Evolutionary conservation across 1,139 yeast species (phyloP), one percentile per base, ranked within the genome.

Genomic region (Lipomyces yarrowii): DNA sequence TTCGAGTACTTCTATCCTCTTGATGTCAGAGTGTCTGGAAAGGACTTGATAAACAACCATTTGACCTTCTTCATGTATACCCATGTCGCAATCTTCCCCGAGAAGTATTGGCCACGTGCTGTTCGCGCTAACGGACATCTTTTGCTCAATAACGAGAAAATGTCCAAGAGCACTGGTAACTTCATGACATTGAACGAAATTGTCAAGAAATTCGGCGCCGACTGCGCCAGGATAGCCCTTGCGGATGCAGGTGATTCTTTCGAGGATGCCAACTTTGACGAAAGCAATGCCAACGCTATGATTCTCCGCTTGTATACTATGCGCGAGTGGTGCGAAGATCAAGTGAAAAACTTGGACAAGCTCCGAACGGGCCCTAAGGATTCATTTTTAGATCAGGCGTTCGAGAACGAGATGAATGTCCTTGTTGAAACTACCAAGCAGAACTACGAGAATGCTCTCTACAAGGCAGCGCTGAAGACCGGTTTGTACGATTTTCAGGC

Each of bases 191-290:
- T 94, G 77, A 86, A 88, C 74, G 92, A 94, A 79, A 85, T 89
- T 74, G 88, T 89, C 67, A 84, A 86, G 73, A 96, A 94, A 81
- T 94, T 88, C 73, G 99, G 99, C 77, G 97, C 99, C 62, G 99
- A 96, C 79, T 98, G 98, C 56, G 84, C 97, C 26, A 89, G 99
- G 83, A 90, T 96, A 78, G 98, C 99, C 10, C 83, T 96, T 73
- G 99, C 99, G 53, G 98, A 96, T 82, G 98, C 98, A 65, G 99
- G 99, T 82, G 99, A 96, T 77, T 82, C 96, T 60, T 87, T 92
- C 71, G 99, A 94, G 80, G 99, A 96, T 80, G 99, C 99, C 67
- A 96, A 96, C 82, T 91, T 96, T 75, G 99, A 94, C 76, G 99
- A 96, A 80, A 83, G 92, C 70, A 93, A 89, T 74, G 99, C 99